Percentiles rank a stretch among this genome's conserved stretches.
Evolutionary conservation across 768 basidiomycete genomes (phyloP).

Genomic region (Naganishia randhawae): DNA sequence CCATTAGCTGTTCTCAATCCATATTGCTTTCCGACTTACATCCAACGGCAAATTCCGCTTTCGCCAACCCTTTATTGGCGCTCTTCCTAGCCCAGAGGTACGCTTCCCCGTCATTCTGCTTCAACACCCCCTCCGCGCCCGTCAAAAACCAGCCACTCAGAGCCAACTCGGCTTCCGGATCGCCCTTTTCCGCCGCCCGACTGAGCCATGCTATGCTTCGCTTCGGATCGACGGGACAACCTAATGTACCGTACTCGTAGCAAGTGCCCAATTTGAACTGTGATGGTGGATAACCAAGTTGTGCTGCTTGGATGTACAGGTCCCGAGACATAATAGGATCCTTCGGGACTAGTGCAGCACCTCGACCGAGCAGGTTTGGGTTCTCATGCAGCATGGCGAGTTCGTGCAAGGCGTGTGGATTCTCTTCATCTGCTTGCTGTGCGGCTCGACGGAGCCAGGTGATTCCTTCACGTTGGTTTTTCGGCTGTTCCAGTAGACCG

Average conservation of each 20-base stretch:
- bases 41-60: constrained; percentile 97
- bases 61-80: constrained; percentile 91
- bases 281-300: constrained; percentile 85
- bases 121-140: constrained; percentile 74
- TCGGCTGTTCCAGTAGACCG: constrained; percentile 73
- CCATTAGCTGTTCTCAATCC: not conserved
- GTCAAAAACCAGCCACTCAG: constrained; percentile 98
- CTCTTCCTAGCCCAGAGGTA: constrained; percentile 95
- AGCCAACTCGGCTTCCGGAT: constrained; percentile 89
- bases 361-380: constrained; percentile 48
- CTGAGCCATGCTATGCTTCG: constrained; percentile 98
- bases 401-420: constrained; percentile 95
- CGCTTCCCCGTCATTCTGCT: constrained; percentile 98
- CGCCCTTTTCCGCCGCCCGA: constrained; percentile 93
- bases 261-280: constrained; percentile 95
- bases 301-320: constrained; percentile 82
- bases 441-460: constrained; percentile 92
- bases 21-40: constrained; percentile 38
- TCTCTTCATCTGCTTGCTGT: constrained; percentile 95
- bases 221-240: constrained; percentile 86
- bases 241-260: constrained; percentile 84
- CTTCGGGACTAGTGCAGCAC: constrained; percentile 62
- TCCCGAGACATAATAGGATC: constrained; percentile 79
- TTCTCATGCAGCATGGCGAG: constrained; percentile 60
- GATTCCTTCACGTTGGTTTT: constrained; percentile 84